Conservation (phyloP, 805 yeast species). For the Wickerhamiella cacticola region DNA sequence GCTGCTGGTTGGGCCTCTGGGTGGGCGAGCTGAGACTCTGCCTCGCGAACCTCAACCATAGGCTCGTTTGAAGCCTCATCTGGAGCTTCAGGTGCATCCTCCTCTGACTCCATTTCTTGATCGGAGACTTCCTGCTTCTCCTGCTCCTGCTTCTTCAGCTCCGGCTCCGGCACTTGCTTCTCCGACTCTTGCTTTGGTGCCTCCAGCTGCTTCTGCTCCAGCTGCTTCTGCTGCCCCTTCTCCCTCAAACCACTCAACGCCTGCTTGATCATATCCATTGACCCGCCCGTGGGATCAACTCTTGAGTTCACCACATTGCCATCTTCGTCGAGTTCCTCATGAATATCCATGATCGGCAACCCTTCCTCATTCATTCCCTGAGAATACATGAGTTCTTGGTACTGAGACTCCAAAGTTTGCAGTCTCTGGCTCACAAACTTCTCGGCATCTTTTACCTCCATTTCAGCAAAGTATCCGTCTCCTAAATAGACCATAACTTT, state of each 20-base stretch:
- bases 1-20: not conserved
- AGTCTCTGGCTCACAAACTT: constrained; percentile 20
- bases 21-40: too few species aligned
- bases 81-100: not conserved
- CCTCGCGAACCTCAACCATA: too few species aligned
- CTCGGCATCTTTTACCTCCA: constrained; percentile 17
- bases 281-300: constrained; percentile 30
- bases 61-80: not conserved
- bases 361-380: constrained; percentile 34
- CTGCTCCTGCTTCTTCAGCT: too few species aligned
- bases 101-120: not conserved
- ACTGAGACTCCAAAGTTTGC: constrained; percentile 12
- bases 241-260: not conserved
- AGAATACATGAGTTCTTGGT: constrained; percentile 14
- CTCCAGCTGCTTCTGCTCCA: constrained; percentile 46
- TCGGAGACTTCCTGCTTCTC: not conserved
- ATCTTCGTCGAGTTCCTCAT: constrained; percentile 76
- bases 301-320: constrained; percentile 48
- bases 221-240: not conserved
- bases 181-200: constrained; percentile 29
- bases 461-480: constrained; percentile 25
- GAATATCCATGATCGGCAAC: constrained; percentile 65
- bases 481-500: constrained; percentile 23
- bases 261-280: constrained; percentile 9
- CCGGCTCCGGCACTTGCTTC: not conserved